Base-by-base conservation (phyloP, 176 grass and related monocot genomes). In the Lolium perenne region DNA sequence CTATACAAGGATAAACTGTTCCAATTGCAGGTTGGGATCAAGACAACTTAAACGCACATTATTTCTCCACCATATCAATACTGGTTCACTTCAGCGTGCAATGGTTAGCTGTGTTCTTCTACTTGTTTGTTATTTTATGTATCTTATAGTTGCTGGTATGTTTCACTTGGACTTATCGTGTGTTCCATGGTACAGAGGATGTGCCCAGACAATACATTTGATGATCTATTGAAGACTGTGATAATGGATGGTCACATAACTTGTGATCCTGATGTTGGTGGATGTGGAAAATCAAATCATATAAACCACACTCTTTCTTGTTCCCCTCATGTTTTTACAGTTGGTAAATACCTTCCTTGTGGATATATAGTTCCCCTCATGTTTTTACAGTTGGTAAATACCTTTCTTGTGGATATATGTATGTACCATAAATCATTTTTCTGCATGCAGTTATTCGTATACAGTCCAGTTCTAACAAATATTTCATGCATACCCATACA, bases 41-140 rank as follows among this genome's bases (percentile, higher is more conserved):
- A 92, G 97, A 32, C 79, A 82, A 23, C 94, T 91, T 29, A 96
- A 94, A 76, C 92, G 90, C 82, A 92, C 92, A 78, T 94, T 90
- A 74, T 96, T 96, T 88, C 94, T 95, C 80, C 92, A 98, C 45
- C 88, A 96, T 83, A 91, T 99, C 71, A 95, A 94, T 92, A 89
- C 90, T 89, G 92, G 77, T 80, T 90, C 88, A 58, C 90, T 99
- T 75, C 90, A 92, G 74, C 89, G 65, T 65, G 76, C 88, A 47
- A 94, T 94, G 94, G 94, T 93, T 82, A 71, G 76, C 62, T 81
- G 79, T 79, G 17, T 80, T 82, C 50, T 11, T 70, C 13, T 88
- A 75, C 53, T 38, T 15, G 29, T 64, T 87, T 41, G 16, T 26
- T 83, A 15, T 80, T 66, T 61, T 20, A 1, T 57, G 20, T 29